phyloP scores from a whole-genome alignment of 352 stramenopile species.

The Phytophthora pini region DNA sequence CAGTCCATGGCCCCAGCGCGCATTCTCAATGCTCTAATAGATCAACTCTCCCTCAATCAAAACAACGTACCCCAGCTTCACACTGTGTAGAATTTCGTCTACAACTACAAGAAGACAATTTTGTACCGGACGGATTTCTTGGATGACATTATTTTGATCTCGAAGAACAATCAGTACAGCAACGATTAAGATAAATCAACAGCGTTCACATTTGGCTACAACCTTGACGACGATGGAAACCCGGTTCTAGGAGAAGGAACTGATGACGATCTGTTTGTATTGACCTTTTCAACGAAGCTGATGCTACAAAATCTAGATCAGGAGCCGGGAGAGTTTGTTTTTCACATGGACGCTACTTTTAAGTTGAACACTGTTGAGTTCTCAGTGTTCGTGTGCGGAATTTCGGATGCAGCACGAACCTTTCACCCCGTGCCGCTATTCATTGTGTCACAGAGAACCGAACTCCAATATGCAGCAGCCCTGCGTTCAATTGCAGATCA shows the following conservation, averaged over 20 bases:
- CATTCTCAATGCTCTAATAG: not conserved
- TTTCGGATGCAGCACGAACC: not conserved
- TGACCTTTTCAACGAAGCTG: not conserved
- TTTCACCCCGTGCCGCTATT: conserved; percentile 25
- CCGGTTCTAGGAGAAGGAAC: not conserved
- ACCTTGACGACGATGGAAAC: not conserved
- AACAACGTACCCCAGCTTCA: not conserved
- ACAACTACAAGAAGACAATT: not conserved
- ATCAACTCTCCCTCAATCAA: not conserved
- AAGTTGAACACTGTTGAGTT: conserved; percentile 24
- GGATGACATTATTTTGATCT: not conserved
- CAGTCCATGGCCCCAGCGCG: not conserved
- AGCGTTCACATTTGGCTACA: not conserved
- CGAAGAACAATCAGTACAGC: not conserved
- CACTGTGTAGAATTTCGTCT: not conserved
- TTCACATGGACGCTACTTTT: conserved; percentile 25
- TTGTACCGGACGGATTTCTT: not conserved
- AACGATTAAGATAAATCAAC: not conserved
- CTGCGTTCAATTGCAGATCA: not conserved
- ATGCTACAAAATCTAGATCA: not conserved
- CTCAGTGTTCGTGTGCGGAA: conserved; percentile 17
- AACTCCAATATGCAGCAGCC: not conserved
- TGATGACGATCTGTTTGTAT: not conserved
- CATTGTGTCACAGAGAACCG: conserved; percentile 3
- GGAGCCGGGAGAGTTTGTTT: conserved; percentile 6